Evolutionary conservation across 306 rosid genomes (phyloP).

Genomic region (Dryas alaskensis): DNA sequence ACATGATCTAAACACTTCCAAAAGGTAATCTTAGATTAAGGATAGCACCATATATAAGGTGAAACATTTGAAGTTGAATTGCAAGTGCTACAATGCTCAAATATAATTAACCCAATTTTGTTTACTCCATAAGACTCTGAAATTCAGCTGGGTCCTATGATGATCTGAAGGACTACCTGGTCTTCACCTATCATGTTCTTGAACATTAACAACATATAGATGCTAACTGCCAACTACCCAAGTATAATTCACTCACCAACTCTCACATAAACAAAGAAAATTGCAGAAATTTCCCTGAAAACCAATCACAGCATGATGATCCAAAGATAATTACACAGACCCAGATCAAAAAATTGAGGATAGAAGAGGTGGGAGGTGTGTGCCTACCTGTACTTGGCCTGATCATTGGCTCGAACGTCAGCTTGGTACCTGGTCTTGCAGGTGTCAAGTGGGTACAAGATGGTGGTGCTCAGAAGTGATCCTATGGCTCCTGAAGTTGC

Average conservation of each 20-base stretch:
- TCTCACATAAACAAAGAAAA: background rate
- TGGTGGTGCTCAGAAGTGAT: slow-evolving; percentile 84
- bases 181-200: background rate
- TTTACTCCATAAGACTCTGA: background rate
- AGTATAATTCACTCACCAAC: background rate
- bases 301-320: background rate
- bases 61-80: background rate
- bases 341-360: background rate
- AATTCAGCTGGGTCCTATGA: background rate
- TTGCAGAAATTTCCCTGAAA: background rate
- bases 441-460: slow-evolving; percentile 92
- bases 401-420: slow-evolving; percentile 69
- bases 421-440: slow-evolving; percentile 97
- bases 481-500: slow-evolving; percentile 99
- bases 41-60: too few relatives aligned
- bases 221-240: background rate
- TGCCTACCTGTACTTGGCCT: slow-evolving; percentile 62
- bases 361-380: background rate
- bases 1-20: background rate
- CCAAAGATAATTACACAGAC: background rate
- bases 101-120: background rate
- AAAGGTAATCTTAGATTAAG: background rate
- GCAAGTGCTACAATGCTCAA: background rate
- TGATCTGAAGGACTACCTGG: background rate
- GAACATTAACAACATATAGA: background rate